A percentile compares a stretch with the other conserved stretches of the same genome.
phyloP scores from a whole-genome alignment of 352 stramenopile species.

The Pythium rhizo-oryzae region DNA sequence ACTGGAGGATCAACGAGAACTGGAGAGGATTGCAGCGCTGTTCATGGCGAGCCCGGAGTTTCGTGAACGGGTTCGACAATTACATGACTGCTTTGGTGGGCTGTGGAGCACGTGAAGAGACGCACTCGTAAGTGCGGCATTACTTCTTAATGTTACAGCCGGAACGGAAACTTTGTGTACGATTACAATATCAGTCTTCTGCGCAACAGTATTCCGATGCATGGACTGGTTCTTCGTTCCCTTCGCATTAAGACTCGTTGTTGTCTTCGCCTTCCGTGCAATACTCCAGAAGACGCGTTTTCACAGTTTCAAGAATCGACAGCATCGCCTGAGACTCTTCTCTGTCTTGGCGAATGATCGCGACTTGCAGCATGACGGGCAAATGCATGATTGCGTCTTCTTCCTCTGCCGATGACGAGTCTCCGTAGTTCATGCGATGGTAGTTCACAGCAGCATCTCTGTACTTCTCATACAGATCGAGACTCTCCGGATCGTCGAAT shows the following conservation, averaged over 20 bases:
- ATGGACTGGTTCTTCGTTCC: neutral
- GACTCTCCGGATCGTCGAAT: slow-evolving; percentile 74
- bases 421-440: slow-evolving; percentile 86
- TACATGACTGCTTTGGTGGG: slow-evolving; percentile 15
- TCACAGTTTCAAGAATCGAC: slow-evolving; percentile 77
- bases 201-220: neutral
- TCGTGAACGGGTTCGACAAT: slow-evolving; percentile 13
- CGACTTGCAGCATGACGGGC: slow-evolving; percentile 87
- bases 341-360: slow-evolving; percentile 63
- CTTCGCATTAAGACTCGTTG: slow-evolving; percentile 33
- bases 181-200: neutral
- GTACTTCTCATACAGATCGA: slow-evolving; percentile 88
- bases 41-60: slow-evolving; percentile 28
- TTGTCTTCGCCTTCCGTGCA: slow-evolving; percentile 50
- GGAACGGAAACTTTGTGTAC: neutral
- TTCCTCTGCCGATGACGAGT: slow-evolving; percentile 73
- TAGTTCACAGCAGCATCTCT: slow-evolving; percentile 81
- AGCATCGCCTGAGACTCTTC: slow-evolving; percentile 79
- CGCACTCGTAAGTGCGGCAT: neutral
- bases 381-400: slow-evolving; percentile 91
- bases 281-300: slow-evolving; percentile 59
- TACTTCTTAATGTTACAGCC: neutral
- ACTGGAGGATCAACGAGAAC: slow-evolving; percentile 9
- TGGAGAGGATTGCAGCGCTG: slow-evolving; percentile 17
- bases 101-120: slow-evolving; percentile 9